Base-by-base conservation (phyloP, 768 basidiomycete genomes). In the Artomyces pyxidatus region DNA sequence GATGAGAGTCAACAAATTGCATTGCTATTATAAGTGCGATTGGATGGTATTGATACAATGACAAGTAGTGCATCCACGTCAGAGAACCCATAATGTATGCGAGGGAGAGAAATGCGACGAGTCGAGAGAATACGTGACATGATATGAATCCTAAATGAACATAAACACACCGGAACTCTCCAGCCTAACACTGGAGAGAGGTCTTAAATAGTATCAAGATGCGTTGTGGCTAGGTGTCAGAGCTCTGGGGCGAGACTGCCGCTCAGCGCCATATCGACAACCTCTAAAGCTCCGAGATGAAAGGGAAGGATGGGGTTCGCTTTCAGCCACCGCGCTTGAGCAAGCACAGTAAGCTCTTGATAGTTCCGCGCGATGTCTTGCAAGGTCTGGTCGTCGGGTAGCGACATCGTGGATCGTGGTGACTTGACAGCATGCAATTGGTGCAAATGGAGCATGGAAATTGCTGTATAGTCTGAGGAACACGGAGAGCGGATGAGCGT, bases 211-310 rank as follows among this genome's bases (percentile, higher is more conserved):
- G 28, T 6, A 16, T 7, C 25, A 41, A 43, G 38, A 26, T 6
- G 23, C 8, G 4, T 10, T 29, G 21, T 40, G 29, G 28, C 27
- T n/a, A 25, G 30, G 21, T 30, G 22, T 54, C 39, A 59, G 14
- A 23, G 25, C 58, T 50, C 67, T 25, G 61, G 58, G 8, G 43
- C 45, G 12, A 57, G 52, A 45, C 64, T 64, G 37, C 65, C 65
- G 35, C 56, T 57, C n/a, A 73, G 59, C 4, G 69, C 68, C 26
- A 61, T 59, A 16, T 65, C 63, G 78, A 88, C 85, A 17, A 71
- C 71, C 49, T 86, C 80, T 22, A 87, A 71, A 14, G 85, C 85
- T 26, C 79, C 81, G 29, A 90, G 70, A 59, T 91, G 88, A 60
- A 84, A 78, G 11, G 88, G 88, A 45, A 91, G 62, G 32, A 70